Conservation (phyloP, 2,329 filamentous ascomycete genomes). For the Colletotrichum neosansevieriae region DNA sequence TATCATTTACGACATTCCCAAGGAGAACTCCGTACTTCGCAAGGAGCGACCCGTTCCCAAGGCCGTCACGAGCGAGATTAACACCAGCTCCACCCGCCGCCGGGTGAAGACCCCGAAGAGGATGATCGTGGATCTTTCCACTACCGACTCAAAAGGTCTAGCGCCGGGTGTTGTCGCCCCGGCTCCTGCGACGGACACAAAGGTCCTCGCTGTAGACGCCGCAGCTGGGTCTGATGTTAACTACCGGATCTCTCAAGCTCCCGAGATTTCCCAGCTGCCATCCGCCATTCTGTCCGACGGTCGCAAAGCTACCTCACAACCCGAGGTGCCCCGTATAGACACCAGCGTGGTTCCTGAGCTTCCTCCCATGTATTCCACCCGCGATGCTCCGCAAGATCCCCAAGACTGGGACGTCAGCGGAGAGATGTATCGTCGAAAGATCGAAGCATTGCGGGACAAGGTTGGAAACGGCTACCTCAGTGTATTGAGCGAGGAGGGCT, state of each 20-base stretch:
- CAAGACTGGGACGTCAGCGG: conserved; percentile 76
- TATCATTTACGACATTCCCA: conserved; percentile 65
- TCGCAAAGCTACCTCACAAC: conserved; percentile 47
- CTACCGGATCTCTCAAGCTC: conserved; percentile 59
- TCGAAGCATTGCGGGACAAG: conserved; percentile 86
- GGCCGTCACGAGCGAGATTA: conserved; percentile 68
- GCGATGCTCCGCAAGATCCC: conserved; percentile 48
- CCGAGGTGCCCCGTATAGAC: conserved; percentile 54
- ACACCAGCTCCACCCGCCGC: conserved; percentile 70
- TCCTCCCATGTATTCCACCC: conserved; percentile 48
- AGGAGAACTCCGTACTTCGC: conserved; percentile 65
- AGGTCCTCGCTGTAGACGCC: conserved; percentile 30
- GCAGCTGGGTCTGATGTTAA: conserved; percentile 47
- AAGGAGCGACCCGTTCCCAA: conserved; percentile 69
- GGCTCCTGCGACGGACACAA: conserved; percentile 19
- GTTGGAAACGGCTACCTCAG: conserved; percentile 90
- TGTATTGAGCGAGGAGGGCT: conserved; percentile 83
- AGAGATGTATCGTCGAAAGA: conserved; percentile 87
- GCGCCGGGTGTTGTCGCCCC: conserved; percentile 25
- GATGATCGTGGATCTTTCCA: conserved; percentile 74
- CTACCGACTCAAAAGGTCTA: conserved; percentile 54
- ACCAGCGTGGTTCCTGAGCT: conserved; percentile 51
- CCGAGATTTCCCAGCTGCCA: conserved; percentile 52
- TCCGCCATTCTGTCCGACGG: conserved; percentile 49
- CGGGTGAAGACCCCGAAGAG: conserved; percentile 68